These are phyloP conservation scores for Floccularia luteovirens DNA, from an alignment of 768 basidiomycete species.

Conservation along the genomic window DNA sequence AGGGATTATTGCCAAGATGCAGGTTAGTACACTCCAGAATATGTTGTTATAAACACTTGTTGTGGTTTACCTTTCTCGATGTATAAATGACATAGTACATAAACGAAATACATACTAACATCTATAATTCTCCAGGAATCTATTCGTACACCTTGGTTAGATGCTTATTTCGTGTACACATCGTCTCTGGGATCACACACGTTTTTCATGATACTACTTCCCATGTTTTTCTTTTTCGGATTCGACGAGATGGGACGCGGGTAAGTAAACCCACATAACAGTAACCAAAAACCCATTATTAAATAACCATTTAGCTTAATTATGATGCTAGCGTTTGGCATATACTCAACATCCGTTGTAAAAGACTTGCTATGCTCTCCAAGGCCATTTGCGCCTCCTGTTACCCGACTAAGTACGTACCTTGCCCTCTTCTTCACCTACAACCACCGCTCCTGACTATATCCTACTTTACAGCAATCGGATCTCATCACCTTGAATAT, in stretches of 20 bases:
- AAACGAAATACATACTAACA: slow-evolving; percentile 2
- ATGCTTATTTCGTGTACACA: slow-evolving; percentile 78
- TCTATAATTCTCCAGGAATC: slow-evolving; percentile 24
- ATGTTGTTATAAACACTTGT: neutral
- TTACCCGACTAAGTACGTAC: slow-evolving; percentile 74
- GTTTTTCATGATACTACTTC: slow-evolving; percentile 90
- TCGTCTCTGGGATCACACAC: slow-evolving; percentile 80
- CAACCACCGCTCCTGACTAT: slow-evolving; percentile 3
- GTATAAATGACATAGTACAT: neutral
- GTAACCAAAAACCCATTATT: neutral
- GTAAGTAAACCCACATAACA: slow-evolving; percentile 33
- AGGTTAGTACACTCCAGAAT: slow-evolving; percentile 34
- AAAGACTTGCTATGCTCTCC: slow-evolving; percentile 92
- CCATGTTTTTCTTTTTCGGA: slow-evolving; percentile 87
- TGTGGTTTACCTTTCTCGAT: neutral
- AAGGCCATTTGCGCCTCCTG: slow-evolving; percentile 85
- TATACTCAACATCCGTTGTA: slow-evolving; percentile 79
- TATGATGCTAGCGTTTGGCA: slow-evolving; percentile 66
- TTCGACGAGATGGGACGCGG: slow-evolving; percentile 61
- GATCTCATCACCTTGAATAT: slow-evolving; percentile 81
- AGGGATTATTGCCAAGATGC: slow-evolving; percentile 52
- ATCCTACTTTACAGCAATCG: slow-evolving; percentile 49
- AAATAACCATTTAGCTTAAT: slow-evolving; percentile 39
- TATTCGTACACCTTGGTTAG: slow-evolving; percentile 60
- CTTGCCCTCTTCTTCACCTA: neutral